Conservation (phyloP, 257 asterid genomes). For the Solanum piurae region DNA sequence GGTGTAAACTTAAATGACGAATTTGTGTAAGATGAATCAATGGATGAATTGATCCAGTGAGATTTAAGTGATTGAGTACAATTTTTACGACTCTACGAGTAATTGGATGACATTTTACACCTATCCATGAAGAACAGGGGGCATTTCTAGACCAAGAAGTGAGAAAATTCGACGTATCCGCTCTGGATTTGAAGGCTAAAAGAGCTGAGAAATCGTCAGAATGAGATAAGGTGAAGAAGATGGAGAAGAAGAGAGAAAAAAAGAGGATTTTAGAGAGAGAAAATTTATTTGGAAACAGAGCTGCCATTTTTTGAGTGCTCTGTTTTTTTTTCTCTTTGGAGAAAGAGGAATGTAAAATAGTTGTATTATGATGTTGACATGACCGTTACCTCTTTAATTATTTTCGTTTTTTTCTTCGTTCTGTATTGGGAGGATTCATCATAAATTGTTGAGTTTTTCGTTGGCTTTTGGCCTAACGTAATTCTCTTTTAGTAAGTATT, state of each 20-base stretch:
- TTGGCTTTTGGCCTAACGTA: rapidly evolving
- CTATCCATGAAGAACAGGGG: slow-evolving; percentile 24
- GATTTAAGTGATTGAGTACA: slow-evolving; percentile 9
- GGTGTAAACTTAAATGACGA: slow-evolving; percentile 24
- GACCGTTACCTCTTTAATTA: neutral
- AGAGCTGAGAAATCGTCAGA: slow-evolving; percentile 6
- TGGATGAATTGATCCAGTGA: slow-evolving; percentile 15
- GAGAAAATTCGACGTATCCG: slow-evolving; percentile 19
- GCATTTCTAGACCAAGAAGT: slow-evolving; percentile 13
- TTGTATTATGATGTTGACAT: neutral
- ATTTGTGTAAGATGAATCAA: slow-evolving; percentile 12
- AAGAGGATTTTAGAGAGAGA: neutral
- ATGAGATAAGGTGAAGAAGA: neutral
- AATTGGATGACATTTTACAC: slow-evolving; percentile 12
- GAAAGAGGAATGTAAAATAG: neutral
- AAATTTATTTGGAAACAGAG: neutral
- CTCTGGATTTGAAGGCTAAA: slow-evolving; percentile 10
- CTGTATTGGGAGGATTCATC: neutral
- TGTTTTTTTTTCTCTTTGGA: neutral
- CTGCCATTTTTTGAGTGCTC: neutral
- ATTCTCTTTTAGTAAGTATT: neutral
- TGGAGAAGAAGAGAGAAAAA: neutral
- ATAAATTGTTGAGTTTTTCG: neutral
- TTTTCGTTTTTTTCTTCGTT: neutral
- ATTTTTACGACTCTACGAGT: slow-evolving; percentile 18